phyloP scores from a whole-genome alignment of 2,329 filamentous ascomycete genomes.

The Aureobasidium sp. region DNA sequence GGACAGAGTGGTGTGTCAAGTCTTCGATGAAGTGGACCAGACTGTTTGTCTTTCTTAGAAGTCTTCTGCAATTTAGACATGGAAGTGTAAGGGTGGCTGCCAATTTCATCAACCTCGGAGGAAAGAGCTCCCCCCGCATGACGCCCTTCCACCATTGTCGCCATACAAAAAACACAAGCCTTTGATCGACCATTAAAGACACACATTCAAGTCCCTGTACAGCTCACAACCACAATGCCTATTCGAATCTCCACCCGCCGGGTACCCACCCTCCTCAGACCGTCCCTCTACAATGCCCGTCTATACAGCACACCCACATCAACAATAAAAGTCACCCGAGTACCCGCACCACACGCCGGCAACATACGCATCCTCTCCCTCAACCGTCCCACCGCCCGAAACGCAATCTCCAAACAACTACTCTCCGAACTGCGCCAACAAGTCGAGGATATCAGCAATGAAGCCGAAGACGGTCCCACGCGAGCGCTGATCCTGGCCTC shows the following conservation, averaged over 20 bases:
- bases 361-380: constrained; percentile 84
- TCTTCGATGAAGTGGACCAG: too few species aligned
- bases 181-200: background rate
- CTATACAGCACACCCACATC: constrained; percentile 21
- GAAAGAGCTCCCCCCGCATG: constrained; percentile 15
- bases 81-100: too few species aligned
- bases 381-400: constrained; percentile 76
- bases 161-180: background rate
- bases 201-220: background rate
- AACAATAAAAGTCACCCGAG: constrained; percentile 59
- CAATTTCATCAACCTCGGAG: background rate
- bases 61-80: too few species aligned
- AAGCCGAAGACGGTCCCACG: constrained; percentile 54
- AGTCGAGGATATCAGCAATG: constrained; percentile 62
- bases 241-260: background rate
- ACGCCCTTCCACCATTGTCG: background rate
- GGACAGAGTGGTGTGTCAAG: too few species aligned
- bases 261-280: background rate
- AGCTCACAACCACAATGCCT: background rate
- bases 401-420: constrained; percentile 79
- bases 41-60: too few species aligned
- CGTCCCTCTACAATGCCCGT: background rate
- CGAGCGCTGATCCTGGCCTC: constrained; percentile 78
- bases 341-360: constrained; percentile 72
- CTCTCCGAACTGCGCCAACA: constrained; percentile 65